phyloP scores from a whole-genome alignment of 176 grass and related monocot genomes.

The Secale cereale region DNA sequence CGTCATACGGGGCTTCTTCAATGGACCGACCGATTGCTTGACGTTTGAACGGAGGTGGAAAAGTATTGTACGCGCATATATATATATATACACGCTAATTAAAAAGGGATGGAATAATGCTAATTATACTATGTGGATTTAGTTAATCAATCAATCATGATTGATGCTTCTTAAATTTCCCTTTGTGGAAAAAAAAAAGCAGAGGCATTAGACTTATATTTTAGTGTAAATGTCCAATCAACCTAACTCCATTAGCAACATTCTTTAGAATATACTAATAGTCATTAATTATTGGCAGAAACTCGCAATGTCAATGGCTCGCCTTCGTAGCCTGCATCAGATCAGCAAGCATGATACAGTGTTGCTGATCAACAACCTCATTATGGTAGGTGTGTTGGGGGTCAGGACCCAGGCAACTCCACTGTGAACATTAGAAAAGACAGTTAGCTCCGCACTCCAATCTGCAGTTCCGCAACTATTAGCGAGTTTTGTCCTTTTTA shows the following conservation, averaged over 20 bases:
- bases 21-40: constrained; percentile 10
- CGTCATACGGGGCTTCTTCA: background rate
- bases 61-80: background rate
- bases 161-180: constrained; percentile 1
- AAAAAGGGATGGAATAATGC: background rate
- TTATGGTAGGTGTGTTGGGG: background rate
- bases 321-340: constrained; percentile 10
- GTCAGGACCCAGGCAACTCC: background rate
- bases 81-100: background rate
- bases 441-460: background rate
- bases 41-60: constrained; percentile 14
- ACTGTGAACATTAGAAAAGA: constrained; percentile 7
- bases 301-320: constrained; percentile 11
- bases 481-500: background rate
- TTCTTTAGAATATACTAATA: background rate
- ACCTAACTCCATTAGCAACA: constrained; percentile 21
- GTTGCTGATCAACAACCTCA: constrained; percentile 28
- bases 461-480: background rate
- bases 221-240: constrained; percentile 17
- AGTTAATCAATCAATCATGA: constrained; percentile 22
- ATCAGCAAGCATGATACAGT: background rate
- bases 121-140: background rate
- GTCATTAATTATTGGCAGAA: background rate
- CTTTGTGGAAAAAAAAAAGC: too few species aligned
- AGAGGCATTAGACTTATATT: background rate